Conservation (phyloP, 2,329 filamentous ascomycete species). For the Rugonectria rugulosa region DNA sequence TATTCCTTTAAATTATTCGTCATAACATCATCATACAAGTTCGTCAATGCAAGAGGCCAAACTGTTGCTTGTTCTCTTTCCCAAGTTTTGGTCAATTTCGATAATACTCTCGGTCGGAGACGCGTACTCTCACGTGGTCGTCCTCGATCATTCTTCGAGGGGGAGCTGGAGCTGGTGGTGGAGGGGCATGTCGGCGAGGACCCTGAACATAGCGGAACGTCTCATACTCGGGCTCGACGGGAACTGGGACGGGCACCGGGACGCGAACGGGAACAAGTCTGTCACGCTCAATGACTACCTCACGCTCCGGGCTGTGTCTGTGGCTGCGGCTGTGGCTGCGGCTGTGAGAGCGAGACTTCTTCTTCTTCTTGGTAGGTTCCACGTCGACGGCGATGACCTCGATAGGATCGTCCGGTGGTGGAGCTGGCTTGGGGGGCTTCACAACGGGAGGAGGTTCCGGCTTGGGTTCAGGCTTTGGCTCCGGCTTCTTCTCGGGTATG, state of each 20-base stretch:
- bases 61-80: background rate
- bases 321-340: conserved; percentile 40
- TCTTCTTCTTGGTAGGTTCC: conserved; percentile 41
- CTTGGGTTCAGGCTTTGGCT: conserved; percentile 18
- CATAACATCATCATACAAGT: conserved; percentile 34
- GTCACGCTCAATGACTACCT: conserved; percentile 62
- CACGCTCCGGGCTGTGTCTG: conserved; percentile 46
- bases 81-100: conserved; percentile 20
- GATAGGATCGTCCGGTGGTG: conserved; percentile 43
- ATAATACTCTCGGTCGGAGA: conserved; percentile 47
- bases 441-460: conserved; percentile 34
- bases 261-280: conserved; percentile 52
- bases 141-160: conserved; percentile 44
- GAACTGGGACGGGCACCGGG: conserved; percentile 52
- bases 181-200: conserved; percentile 45
- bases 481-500: too few species aligned
- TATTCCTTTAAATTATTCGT: conserved; percentile 19
- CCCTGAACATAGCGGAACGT: conserved; percentile 63
- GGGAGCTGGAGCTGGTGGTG: conserved; percentile 42
- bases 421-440: conserved; percentile 32
- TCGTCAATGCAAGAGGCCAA: conserved; percentile 9
- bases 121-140: conserved; percentile 40
- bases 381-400: conserved; percentile 51
- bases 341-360: conserved; percentile 42
- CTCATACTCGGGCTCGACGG: conserved; percentile 51